Conservation (phyloP, 768 basidiomycete genomes). For the Favolaschia claudopus region DNA sequence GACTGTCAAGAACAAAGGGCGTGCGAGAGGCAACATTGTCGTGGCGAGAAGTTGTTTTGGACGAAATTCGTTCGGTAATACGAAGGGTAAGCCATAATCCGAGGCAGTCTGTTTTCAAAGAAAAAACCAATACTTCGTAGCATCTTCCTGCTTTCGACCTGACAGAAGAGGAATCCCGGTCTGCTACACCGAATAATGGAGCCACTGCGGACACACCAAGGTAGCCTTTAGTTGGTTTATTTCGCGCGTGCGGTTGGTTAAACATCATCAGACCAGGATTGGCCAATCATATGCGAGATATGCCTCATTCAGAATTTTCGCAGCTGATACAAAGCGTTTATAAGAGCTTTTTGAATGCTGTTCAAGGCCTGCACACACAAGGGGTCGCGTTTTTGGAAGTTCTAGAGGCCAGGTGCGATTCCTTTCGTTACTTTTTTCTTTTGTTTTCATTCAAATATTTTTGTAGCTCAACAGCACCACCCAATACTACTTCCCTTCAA, state of each 20-base stretch:
- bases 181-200: slow-evolving; percentile 17
- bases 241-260: neutral
- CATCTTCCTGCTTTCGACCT: slow-evolving; percentile 59
- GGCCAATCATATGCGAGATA: slow-evolving; percentile 64
- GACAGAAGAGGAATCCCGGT: slow-evolving; percentile 54
- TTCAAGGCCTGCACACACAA: slow-evolving; percentile 75
- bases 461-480: slow-evolving; percentile 47
- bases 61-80: slow-evolving; percentile 63
- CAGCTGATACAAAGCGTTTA: slow-evolving; percentile 68
- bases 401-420: slow-evolving; percentile 54
- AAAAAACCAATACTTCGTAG: slow-evolving; percentile 18
- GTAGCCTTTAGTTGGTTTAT: slow-evolving; percentile 3
- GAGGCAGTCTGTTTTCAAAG: no score
- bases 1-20: slow-evolving; percentile 77
- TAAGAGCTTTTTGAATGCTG: slow-evolving; percentile 63
- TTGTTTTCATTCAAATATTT: neutral
- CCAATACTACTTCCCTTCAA: slow-evolving; percentile 53
- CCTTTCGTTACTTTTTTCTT: neutral
- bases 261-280: slow-evolving; percentile 47
- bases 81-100: slow-evolving; percentile 65
- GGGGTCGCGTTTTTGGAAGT: slow-evolving; percentile 63
- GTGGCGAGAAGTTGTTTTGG: slow-evolving; percentile 75
- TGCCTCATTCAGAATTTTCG: slow-evolving; percentile 76
- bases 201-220: slow-evolving; percentile 7
- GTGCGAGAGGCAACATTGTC: slow-evolving; percentile 70